Conservation (phyloP, 202 grass and related monocot species). For the Saccharum hybrid region DNA sequence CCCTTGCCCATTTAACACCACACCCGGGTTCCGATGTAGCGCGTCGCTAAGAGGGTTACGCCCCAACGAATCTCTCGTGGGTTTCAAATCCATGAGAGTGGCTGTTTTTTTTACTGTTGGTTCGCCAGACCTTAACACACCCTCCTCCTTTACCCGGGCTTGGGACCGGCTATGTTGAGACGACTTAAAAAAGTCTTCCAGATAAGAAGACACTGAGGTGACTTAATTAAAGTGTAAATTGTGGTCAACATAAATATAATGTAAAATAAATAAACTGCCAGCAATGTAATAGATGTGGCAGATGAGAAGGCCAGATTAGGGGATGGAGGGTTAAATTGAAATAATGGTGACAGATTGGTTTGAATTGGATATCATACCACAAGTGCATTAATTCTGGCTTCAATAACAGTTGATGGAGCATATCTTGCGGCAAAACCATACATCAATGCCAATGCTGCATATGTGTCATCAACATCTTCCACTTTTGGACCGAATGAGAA, state of each 20-base stretch:
- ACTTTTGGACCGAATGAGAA: constrained; percentile 75
- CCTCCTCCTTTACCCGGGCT: no score
- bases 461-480: constrained; percentile 94
- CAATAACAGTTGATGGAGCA: constrained; percentile 98
- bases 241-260: background rate
- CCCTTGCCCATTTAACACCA: no score
- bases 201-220: constrained; percentile 1
- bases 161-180: no score
- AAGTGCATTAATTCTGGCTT: constrained; percentile 96
- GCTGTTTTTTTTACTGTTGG: no score
- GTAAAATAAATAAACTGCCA: constrained; percentile 4
- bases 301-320: background rate
- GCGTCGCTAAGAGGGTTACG: no score
- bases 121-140: no score
- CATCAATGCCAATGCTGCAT: constrained; percentile 95
- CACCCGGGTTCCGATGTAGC: no score
- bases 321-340: background rate
- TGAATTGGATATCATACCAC: constrained; percentile 63
- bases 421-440: constrained; percentile 99
- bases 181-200: no score
- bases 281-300: background rate
- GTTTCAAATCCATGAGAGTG: no score
- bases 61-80: no score
- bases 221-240: background rate
- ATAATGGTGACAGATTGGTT: background rate